phyloP scores from a whole-genome alignment of 805 yeast species.

The Metschnikowia rubicola region DNA sequence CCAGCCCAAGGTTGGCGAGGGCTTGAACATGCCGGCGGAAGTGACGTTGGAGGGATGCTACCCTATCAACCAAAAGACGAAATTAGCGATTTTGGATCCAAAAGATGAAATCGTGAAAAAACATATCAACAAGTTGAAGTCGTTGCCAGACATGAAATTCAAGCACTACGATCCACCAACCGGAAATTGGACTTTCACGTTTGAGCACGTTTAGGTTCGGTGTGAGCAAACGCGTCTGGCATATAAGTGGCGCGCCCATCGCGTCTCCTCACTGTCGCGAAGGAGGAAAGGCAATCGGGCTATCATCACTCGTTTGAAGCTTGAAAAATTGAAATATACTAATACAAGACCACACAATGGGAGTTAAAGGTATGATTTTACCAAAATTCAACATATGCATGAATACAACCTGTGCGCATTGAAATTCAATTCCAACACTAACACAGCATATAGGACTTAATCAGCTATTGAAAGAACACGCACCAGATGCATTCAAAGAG shows the following conservation, averaged over 20 bases:
- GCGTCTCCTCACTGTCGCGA: slow-evolving; percentile 6
- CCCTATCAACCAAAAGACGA: slow-evolving; percentile 71
- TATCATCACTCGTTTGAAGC: background rate
- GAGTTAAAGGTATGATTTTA: slow-evolving; percentile 18
- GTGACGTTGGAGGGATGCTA: slow-evolving; percentile 76
- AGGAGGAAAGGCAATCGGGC: background rate
- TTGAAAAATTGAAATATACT: background rate
- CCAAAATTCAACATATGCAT: background rate
- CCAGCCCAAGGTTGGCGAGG: slow-evolving; percentile 60
- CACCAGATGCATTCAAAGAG: slow-evolving; percentile 74
- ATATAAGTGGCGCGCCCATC: background rate
- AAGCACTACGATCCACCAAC: slow-evolving; percentile 71
- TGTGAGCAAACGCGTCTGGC: slow-evolving; percentile 11
- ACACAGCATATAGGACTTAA: slow-evolving; percentile 57
- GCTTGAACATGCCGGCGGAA: slow-evolving; percentile 72
- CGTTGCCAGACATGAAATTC: slow-evolving; percentile 58
- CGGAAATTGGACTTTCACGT: slow-evolving; percentile 67
- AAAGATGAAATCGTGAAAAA: slow-evolving; percentile 65
- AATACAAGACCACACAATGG: slow-evolving; percentile 8
- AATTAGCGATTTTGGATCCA: slow-evolving; percentile 72
- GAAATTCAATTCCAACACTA: background rate
- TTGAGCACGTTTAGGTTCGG: slow-evolving; percentile 27
- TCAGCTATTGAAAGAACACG: slow-evolving; percentile 83
- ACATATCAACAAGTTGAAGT: slow-evolving; percentile 67
- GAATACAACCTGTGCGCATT: background rate